Evolutionary conservation across 2,329 filamentous ascomycete species (phyloP), one percentile per base, ranked within the genome.

Genomic region (Fusarium tanahbumbuense): DNA sequence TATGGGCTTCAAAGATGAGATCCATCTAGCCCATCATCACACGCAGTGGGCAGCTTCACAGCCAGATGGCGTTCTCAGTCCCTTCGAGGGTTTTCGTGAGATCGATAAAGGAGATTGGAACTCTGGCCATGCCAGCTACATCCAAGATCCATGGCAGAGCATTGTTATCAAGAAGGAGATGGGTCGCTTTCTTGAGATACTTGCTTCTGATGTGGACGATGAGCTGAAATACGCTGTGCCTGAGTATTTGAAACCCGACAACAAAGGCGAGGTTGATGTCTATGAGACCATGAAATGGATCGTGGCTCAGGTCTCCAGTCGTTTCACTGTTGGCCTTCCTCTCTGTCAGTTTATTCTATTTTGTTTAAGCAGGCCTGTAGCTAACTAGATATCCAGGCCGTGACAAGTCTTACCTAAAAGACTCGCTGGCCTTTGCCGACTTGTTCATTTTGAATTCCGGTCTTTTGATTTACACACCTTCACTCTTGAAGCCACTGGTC

Each of bases 31-130:
- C 0, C 72, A 75, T 6, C 78, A 72, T 30, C 74, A 78, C 5
- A 73, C 84, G 64, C 75, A 78, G 23, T 84, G 82, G 83, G 73
- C 80, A 2, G 65, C 79, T 16, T 68, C 76, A 5, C 83, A 83
- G 37, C 81, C 81, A 3, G 82, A 84, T 3, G 61, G 67, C 5
- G 71, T 78, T 0, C 75, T 83, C 20, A 79, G 76, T 25, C 70
- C 77, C 1, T 54, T 50, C 4, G 73, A 81, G 15, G 81, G 82
- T 0, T 81, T 83, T 45, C 73, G 75, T 3, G 81, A 84, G 16
- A 68, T 80, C 4, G 78, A 83, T 11, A 79, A 82, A 49, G 73
- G 78, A 3, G 70, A 75, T 15, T 81, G 81, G 65, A 81, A 78
- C 6, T 71, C 83, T 3, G 83, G 83, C 0, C 73, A 82, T 49